Conservation (phyloP, 1,139 yeast species). For the Diutina scorzettiae region DNA sequence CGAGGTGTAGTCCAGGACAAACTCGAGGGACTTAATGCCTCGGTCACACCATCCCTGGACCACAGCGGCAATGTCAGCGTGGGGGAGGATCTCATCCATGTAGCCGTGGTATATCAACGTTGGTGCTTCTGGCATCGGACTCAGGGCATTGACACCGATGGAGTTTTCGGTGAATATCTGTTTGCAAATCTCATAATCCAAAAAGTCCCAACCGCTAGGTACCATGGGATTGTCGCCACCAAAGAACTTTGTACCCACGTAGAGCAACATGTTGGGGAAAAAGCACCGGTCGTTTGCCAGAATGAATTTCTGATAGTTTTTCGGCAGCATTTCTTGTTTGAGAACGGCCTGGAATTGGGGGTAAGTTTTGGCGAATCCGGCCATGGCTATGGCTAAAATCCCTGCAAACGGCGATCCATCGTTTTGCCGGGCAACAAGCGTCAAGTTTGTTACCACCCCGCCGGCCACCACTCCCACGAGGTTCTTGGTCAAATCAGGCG, state of each 20-base stretch:
- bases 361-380: constrained; percentile 2
- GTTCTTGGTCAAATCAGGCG: background rate
- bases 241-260: background rate
- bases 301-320: background rate
- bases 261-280: background rate
- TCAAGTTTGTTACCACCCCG: background rate
- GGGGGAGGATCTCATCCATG: constrained; percentile 1
- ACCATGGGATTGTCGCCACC: background rate
- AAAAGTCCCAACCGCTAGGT: background rate
- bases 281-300: background rate
- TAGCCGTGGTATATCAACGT: constrained; percentile 1
- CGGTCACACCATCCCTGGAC: constrained; percentile 1
- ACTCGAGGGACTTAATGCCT: background rate
- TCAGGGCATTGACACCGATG: background rate
- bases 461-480: background rate
- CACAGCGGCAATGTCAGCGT: background rate
- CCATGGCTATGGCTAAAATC: constrained; percentile 3
- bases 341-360: constrained; percentile 2
- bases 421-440: background rate
- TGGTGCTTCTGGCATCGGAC: background rate
- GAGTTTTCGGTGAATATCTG: constrained; percentile 2
- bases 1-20: background rate
- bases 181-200: background rate
- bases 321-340: background rate
- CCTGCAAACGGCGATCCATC: constrained; percentile 3